Evolutionary conservation across 768 basidiomycete species (phyloP).

Genomic region (Favolaschia claudopus): DNA sequence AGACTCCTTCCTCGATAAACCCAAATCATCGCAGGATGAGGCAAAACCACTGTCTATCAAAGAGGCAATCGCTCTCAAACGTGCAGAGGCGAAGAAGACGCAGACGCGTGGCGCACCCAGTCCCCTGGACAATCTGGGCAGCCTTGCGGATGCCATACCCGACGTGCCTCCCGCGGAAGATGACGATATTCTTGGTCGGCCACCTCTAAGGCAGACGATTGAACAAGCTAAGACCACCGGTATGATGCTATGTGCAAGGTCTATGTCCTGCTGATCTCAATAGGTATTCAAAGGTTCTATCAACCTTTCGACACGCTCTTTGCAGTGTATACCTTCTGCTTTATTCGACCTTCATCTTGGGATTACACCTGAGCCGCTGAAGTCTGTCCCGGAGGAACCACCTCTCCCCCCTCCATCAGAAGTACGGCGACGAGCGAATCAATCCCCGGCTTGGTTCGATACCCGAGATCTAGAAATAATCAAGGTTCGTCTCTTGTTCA

Average conservation of each 20-base stretch:
- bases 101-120: constrained; percentile 33
- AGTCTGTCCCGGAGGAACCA: constrained; percentile 70
- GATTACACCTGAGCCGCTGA: constrained; percentile 73
- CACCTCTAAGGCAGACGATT: constrained; percentile 75
- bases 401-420: constrained; percentile 50
- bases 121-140: constrained; percentile 45
- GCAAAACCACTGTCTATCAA: constrained; percentile 57
- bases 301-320: constrained; percentile 76
- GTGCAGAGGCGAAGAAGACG: constrained; percentile 80
- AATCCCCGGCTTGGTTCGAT: constrained; percentile 78
- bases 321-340: constrained; percentile 77
- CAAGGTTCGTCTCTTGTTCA: constrained; percentile 48
- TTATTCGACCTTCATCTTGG: constrained; percentile 84
- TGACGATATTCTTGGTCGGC: constrained; percentile 68
- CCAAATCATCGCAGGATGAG: not conserved
- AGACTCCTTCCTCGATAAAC: constrained; percentile 10
- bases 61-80: constrained; percentile 80
- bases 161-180: constrained; percentile 44
- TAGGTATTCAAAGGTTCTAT: constrained; percentile 66
- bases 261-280: constrained; percentile 53
- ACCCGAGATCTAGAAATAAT: constrained; percentile 79
- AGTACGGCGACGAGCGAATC: constrained; percentile 47
- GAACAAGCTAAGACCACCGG: constrained; percentile 82
- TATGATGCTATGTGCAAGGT: constrained; percentile 45
- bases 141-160: constrained; percentile 59